Evolutionary conservation across 2,329 filamentous ascomycete species (phyloP), one percentile per base, ranked within the genome.

Genomic region (Parascedosporium putredinis): DNA sequence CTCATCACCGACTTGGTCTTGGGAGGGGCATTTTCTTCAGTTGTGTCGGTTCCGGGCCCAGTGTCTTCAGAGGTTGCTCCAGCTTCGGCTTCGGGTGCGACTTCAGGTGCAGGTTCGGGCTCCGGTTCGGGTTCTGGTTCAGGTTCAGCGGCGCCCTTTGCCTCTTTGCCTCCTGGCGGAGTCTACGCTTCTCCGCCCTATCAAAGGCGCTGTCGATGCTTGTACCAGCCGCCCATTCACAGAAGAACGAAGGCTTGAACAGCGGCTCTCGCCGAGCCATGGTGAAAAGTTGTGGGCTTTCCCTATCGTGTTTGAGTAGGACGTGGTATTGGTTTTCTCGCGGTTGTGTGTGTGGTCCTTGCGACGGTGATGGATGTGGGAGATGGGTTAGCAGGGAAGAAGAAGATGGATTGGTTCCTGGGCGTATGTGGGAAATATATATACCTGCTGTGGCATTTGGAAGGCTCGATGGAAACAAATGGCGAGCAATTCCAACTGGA

Each of bases 141-240:
- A 5, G 6, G 6, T 22, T 42, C 38, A 20, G 38, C 62, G 57
- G 34, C 48, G 50, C 60, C 18, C 48, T 57, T 18, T 50, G 57
- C 33, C 22, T 14, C 42, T 45, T 45, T 6, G 27, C 23, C 23
- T 50, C 40, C 18, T 34, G 16, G 16, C 25, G 33, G 48, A 44
- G 40, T 7, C 54, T 51, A 20, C 60, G 60, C 44, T 51, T 20
- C 4, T 57, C 57, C 9, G 59, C 57, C 4, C 57, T 50, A 4
- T 59, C 57, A 2, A 61, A 56, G 22, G 58, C 59, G 9, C 54
- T 54, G 10, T 60, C 51, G 22, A 70, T 63, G 36, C 60, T 66
- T 12, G 62, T 64, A 25, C 67, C 67, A 43, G 67, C 62, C 20
- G 65, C 60, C 62, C 70, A 70, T 54, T 73, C 69, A 47, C 70